Base-by-base conservation (phyloP, 2,329 filamentous ascomycete species). In the Fusarium solani-melongenae region DNA sequence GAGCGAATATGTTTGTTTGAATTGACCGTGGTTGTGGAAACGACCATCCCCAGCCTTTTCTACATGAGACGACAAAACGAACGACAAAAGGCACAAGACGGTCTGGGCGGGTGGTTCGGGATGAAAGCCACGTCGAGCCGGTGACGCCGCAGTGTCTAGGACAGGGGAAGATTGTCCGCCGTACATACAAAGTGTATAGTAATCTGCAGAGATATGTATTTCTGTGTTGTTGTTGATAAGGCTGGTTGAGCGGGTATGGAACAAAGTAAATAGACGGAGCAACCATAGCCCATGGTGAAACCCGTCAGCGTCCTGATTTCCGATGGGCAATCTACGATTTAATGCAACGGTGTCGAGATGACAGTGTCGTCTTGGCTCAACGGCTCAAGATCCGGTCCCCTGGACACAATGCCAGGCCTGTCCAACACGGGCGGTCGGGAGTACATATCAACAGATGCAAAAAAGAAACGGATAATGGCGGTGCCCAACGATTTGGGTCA, bases 81-180 rank as follows among this genome's bases (percentile, higher is more conserved):
- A 64, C 24, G 29, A 60, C 55, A 29, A 71, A 27, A 71, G 22
- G 59, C 33, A 73, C 39, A 66, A 61, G 62, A 70, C 61, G 46
- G 55, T 56, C 51, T 57, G 56, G 56, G 63, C 62, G 69, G 65
- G 64, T 63, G 55, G 22, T 58, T 63, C 65, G 71, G 72, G 62
- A 72, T 12, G 29, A 61, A 67, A 67, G 56, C 62, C 58, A 70
- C 20, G 41, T 44, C 46, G 60, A 59, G 60, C 36, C 36, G 56
- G 38, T 22, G 33, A 62, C 55, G 24, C 71, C 51, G 5, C 46
- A 51, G 49, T 64, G 39, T 64, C 64, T 62, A 41, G 34, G 57
- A 69, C 46, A 33, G 34, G 58, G 56, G 44, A 31, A 31, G 17
- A 29, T 22, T 56, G 34, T 38, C 31, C 57, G 36, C 33, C 41